Evolutionary conservation across 306 rosid species (phyloP).

Genomic region (Leucaena leucocephala): DNA sequence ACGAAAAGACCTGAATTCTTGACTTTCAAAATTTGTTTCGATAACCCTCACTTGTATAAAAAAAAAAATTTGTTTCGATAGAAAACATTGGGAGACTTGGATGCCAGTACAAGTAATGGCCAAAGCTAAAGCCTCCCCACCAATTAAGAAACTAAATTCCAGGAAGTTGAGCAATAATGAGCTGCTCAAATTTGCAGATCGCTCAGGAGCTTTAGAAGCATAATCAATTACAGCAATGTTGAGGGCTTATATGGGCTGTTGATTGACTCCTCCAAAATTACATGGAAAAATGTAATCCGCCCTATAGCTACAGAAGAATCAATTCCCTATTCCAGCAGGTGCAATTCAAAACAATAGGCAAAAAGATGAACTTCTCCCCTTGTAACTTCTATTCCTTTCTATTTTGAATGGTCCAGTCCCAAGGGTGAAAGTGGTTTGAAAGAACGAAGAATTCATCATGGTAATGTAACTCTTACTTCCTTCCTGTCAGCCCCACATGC

Average conservation of each 20-base stretch:
- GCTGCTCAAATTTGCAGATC: conserved; percentile 32
- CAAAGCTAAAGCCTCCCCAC: conserved; percentile 10
- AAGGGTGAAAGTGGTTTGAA: conserved; percentile 2
- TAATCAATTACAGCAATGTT: conserved; percentile 36
- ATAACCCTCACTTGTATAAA: too few relatives aligned
- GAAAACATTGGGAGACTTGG: conserved; percentile 4
- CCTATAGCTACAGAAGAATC: conserved; percentile 45
- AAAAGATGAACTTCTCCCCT: conserved; percentile 32
- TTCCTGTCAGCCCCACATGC: conserved; percentile 79
- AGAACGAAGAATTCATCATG: conserved; percentile 36
- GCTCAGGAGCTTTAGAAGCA: conserved; percentile 15
- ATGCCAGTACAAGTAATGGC: conserved; percentile 17
- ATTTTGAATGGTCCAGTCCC: conserved; percentile 31
- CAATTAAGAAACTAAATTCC: conserved; percentile 20
- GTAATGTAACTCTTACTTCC: conserved; percentile 67
- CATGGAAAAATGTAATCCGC: conserved; percentile 38
- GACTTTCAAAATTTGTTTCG: conserved; percentile 12
- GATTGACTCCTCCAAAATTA: conserved; percentile 47
- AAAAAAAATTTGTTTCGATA: too few relatives aligned
- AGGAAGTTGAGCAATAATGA: conserved; percentile 31
- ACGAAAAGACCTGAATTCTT: neutral
- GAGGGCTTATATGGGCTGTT: conserved; percentile 1
- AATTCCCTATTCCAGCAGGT: conserved; percentile 46
- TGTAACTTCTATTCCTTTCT: conserved; percentile 48
- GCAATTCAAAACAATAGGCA: conserved; percentile 34